phyloP scores from a whole-genome alignment of 1,139 yeast species.

The Diutina ranongensis region DNA sequence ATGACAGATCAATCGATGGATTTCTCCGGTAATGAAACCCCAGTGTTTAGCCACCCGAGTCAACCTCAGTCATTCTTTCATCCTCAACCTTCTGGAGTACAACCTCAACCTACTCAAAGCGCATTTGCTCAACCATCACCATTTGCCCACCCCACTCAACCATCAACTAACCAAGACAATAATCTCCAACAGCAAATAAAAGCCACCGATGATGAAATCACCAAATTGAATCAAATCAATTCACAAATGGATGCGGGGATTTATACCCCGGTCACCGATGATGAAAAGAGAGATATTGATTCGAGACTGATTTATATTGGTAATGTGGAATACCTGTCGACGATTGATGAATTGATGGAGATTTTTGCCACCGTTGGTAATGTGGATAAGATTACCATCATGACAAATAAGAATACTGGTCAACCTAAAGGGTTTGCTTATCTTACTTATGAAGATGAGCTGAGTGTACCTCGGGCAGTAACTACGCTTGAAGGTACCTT shows the following conservation, averaged over 20 bases:
- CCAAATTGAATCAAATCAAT: not conserved
- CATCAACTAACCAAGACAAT: not conserved
- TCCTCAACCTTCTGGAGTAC: not conserved
- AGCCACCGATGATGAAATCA: not conserved
- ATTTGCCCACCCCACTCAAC: not conserved
- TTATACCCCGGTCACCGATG: slow-evolving; percentile 7
- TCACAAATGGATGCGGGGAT: not conserved
- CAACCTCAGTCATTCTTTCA: not conserved
- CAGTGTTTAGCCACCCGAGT: not conserved
- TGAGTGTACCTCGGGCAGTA: slow-evolving; percentile 30
- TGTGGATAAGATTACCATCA: slow-evolving; percentile 75
- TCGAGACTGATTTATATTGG: slow-evolving; percentile 79
- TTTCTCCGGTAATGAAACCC: not conserved
- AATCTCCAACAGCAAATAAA: not conserved
- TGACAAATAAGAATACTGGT: slow-evolving; percentile 61
- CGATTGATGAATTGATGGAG: slow-evolving; percentile 74
- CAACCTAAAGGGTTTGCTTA: slow-evolving; percentile 83
- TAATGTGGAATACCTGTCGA: slow-evolving; percentile 69
- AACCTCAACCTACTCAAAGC: slow-evolving; percentile 17
- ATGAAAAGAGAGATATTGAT: slow-evolving; percentile 39
- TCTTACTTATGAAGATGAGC: slow-evolving; percentile 51
- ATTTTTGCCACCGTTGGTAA: slow-evolving; percentile 67
- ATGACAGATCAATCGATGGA: not conserved
- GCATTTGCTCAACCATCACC: slow-evolving; percentile 16
- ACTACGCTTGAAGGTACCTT: slow-evolving; percentile 48